Evolutionary conservation across 1,139 yeast genomes (phyloP), one percentile per base, ranked within the genome.

Genomic region (Geotrichum bryndzae): DNA sequence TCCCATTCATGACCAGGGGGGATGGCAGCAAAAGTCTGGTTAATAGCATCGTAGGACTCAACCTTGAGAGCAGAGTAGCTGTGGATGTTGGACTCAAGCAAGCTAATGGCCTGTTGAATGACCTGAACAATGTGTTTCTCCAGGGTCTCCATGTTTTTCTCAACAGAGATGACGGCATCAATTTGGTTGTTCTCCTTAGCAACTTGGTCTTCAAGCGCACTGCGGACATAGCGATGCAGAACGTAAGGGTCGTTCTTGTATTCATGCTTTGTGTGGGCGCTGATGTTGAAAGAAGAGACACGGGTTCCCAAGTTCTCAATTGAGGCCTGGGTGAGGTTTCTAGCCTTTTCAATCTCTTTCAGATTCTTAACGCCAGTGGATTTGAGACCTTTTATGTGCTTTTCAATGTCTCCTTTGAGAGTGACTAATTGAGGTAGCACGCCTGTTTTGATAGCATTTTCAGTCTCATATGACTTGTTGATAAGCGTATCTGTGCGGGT

Each of bases 191-290:
- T 80, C 70, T 82, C 85, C 65, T 74, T 76, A 54, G 69, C 67
- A 51, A 81, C 68, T 69, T 81, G 84, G 56, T 70, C 74, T 15
- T 74, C 76, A 3, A 81, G 76, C 41, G 76, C 70, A 56, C 70
- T 68, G 38, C 75, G 65, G 4, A 78, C 72, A 18, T 67, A 58
- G 60, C 83, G 77, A 64, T 78, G 76, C 58, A 76, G 67, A 41
- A 80, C 70, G 65, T 76, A 82, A 5, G 85, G 85, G 66, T 82
- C 85, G 56, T 70, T 69, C 61, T 73, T 71, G 60, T 77, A 74
- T 41, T 80, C 82, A 11, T 74, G 64, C 63, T 74, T 76, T 53
- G 61, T 51, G 10, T 64, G 63, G 4, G 66, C 61, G 46, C 55
- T 58, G 50, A 60, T 63, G 51, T 51, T 41, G 54, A 67, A 70